Percentiles rank a stretch among this genome's conserved stretches.
These are phyloP conservation scores for Lineolata rhizophorae DNA, from an alignment of 495 filamentous ascomycete species.

Conservation along the genomic window DNA sequence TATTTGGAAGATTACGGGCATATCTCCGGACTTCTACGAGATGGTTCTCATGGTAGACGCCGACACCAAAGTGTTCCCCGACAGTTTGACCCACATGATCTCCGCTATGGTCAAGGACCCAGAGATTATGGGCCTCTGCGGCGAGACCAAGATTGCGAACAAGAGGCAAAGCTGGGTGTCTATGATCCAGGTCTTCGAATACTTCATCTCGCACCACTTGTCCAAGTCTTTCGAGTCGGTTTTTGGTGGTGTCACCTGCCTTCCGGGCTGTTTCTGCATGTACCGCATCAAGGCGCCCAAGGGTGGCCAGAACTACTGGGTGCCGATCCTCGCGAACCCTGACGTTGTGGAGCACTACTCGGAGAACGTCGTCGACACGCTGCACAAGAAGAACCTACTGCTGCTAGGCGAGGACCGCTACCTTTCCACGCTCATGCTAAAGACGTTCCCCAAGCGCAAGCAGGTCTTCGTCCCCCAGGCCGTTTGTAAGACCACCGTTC, in stretches of 20 bases:
- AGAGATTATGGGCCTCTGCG: slow-evolving; percentile 97
- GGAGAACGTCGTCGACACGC: slow-evolving; percentile 95
- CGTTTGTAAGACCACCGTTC: slow-evolving; percentile 94
- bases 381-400: slow-evolving; percentile 95
- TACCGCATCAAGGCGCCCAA: slow-evolving; percentile 99
- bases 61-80: slow-evolving; percentile 96
- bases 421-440: slow-evolving; percentile 88
- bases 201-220: slow-evolving; percentile 96
- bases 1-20: slow-evolving; percentile 93
- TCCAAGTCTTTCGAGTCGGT: slow-evolving; percentile 95
- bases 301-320: slow-evolving; percentile 97
- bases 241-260: slow-evolving; percentile 97
- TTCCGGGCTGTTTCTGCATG: slow-evolving; percentile 99
- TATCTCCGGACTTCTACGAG: slow-evolving; percentile 94
- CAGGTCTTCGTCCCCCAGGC: slow-evolving; percentile 97
- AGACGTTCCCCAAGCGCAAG: slow-evolving; percentile 97
- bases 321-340: slow-evolving; percentile 93
- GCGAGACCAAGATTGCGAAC: slow-evolving; percentile 99
- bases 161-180: slow-evolving; percentile 87
- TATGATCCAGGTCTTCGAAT: slow-evolving; percentile 99
- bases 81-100: slow-evolving; percentile 95
- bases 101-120: slow-evolving; percentile 98
- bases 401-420: slow-evolving; percentile 95
- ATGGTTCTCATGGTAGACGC: slow-evolving; percentile 97
- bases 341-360: slow-evolving; percentile 99